A percentile compares a stretch with the other conserved stretches of the same genome.
These are phyloP conservation scores for Alternaria panax DNA, from an alignment of 2,329 filamentous ascomycete species.

Conservation along the genomic window DNA sequence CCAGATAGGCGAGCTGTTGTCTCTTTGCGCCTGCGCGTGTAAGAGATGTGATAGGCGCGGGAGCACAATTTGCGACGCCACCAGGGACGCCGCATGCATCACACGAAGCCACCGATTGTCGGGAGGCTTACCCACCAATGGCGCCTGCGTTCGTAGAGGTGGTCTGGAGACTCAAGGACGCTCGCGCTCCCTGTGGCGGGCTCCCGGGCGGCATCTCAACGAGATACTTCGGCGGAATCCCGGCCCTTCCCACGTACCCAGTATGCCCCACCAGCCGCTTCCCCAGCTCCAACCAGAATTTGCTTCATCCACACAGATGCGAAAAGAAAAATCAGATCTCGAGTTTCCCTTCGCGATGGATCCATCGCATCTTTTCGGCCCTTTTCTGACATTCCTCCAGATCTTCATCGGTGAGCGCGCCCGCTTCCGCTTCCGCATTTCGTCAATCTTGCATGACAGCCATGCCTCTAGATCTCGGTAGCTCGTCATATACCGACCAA, in stretches of 20 bases:
- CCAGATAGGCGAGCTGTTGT: slow-evolving; percentile 18
- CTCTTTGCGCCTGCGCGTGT: slow-evolving; percentile 3
- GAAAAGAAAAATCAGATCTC: slow-evolving; percentile 16
- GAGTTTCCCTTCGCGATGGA: slow-evolving; percentile 7
- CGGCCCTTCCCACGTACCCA: slow-evolving; percentile 4
- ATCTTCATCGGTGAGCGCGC: slow-evolving; percentile 15
- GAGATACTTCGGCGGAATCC: not conserved
- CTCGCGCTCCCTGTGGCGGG: slow-evolving; percentile 2
- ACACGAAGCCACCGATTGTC: not conserved
- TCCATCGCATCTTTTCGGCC: slow-evolving; percentile 10
- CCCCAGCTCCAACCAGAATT: slow-evolving; percentile 13
- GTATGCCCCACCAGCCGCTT: slow-evolving; percentile 10
- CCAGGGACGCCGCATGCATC: not conserved
- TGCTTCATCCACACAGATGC: slow-evolving; percentile 6
- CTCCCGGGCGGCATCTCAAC: slow-evolving; percentile 9
- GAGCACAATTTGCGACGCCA: not conserved
- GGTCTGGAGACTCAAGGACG: not conserved
- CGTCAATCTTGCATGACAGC: slow-evolving; percentile 14
- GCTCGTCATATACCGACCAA: slow-evolving; percentile 9
- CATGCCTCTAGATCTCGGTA: slow-evolving; percentile 20
- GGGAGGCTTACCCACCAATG: not conserved
- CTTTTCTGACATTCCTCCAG: slow-evolving; percentile 4
- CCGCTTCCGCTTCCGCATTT: slow-evolving; percentile 21
- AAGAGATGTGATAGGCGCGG: slow-evolving; percentile 7
- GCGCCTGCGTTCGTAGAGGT: not conserved